Evolutionary conservation across 2,329 filamentous ascomycete genomes (phyloP).

Genomic region (Microsporum ferrugineum): DNA sequence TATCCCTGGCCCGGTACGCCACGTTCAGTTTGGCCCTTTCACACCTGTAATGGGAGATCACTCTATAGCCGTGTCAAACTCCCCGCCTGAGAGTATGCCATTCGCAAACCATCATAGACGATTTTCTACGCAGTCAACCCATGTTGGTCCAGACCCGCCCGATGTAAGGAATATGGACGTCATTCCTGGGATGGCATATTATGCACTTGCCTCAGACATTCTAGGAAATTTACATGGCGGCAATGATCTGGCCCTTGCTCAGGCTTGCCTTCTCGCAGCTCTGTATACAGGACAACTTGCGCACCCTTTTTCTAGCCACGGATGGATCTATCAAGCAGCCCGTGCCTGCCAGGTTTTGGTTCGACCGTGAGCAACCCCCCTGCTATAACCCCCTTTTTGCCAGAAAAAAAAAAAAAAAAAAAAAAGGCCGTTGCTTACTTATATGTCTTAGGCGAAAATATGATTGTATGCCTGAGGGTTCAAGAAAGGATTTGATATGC

Average conservation of each 20-base stretch:
- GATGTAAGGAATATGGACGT: constrained; percentile 60
- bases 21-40: constrained; percentile 13
- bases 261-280: constrained; percentile 72
- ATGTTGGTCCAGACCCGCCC: constrained; percentile 13
- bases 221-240: constrained; percentile 69
- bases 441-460: constrained; percentile 24
- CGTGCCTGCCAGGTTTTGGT: constrained; percentile 59
- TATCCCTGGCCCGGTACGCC: constrained; percentile 45
- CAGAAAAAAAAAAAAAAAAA: background rate
- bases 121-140: constrained; percentile 6
- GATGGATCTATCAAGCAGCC: constrained; percentile 53
- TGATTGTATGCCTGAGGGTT: constrained; percentile 21
- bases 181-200: constrained; percentile 83
- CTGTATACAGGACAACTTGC: constrained; percentile 83
- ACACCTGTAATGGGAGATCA: constrained; percentile 5
- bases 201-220: constrained; percentile 74
- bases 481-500: constrained; percentile 50
- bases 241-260: constrained; percentile 70
- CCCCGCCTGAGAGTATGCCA: constrained; percentile 5
- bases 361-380: constrained; percentile 49
- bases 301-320: constrained; percentile 74
- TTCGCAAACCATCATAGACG: constrained; percentile 4
- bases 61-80: background rate
- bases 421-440: constrained; percentile 3
- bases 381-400: background rate